Evolutionary conservation across 2,329 filamentous ascomycete species (phyloP), one percentile per base, ranked within the genome.

Genomic region (Didymella keratinophila): DNA sequence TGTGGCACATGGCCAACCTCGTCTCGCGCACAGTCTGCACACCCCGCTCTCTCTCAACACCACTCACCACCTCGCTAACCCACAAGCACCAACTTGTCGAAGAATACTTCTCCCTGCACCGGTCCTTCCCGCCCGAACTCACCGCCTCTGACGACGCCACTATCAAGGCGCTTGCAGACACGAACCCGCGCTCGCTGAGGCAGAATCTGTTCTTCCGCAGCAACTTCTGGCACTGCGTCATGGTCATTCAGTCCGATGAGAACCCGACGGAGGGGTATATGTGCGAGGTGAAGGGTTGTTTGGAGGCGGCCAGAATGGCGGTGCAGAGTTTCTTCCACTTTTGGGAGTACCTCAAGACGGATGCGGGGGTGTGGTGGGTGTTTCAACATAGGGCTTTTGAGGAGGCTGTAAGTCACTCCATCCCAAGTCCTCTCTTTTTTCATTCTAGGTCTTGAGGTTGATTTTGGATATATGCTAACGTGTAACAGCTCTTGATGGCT

Each of bases 331-430:
- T 93, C 72, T 93, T 93, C 73, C 82, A 92, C 56, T 82, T 93
- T 7, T 91, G 88, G 76, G 81, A 80, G 36, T 78, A 91, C 12
- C 87, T 93, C 61, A 86, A 89, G 65, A 80, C 81, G 16, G 91
- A 94, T 78, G 89, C 89, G 1, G 84, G 87, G 14, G 90, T 93
- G 0, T 93, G 90, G 90, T 94, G 90, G 90, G 89, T 92, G 0
- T 92, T 93, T 65, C 91, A 92, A 72, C 91, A 93, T 71, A 81
- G 91, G 1, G 90, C 90, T 0, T 93, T 93, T 70, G 82, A 93
- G 51, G 90, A 93, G 79, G 89, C 89, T 30, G 70, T 91, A 86
- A 76, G 90, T 90, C n/a, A n/a, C n/a, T n/a, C n/a, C n/a, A n/a
- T n/a, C n/a, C n/a, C n/a, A n/a, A n/a, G n/a, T 21, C 2, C 11